Percentiles rank a stretch among this genome's conserved stretches.
phyloP scores from a whole-genome alignment of 495 filamentous ascomycete genomes.

The Tuber calosporum region DNA sequence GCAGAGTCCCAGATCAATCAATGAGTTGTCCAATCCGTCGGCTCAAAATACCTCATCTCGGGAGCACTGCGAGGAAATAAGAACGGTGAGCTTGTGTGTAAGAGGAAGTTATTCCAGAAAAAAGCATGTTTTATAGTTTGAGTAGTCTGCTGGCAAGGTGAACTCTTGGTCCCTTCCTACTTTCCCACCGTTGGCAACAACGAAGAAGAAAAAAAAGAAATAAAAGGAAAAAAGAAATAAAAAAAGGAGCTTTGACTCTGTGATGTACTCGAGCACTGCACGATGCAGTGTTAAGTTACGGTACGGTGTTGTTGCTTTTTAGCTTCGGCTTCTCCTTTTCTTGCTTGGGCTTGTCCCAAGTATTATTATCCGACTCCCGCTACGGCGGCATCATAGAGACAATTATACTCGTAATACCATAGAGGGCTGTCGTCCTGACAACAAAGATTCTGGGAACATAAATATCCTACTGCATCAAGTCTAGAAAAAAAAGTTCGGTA shows the following conservation, averaged over 20 bases:
- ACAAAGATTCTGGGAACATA: background rate
- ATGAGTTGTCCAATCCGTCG: background rate
- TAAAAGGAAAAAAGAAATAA: too few relatives aligned
- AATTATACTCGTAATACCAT: too few relatives aligned
- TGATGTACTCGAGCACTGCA: too few relatives aligned
- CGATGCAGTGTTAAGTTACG: background rate
- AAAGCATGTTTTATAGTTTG: background rate
- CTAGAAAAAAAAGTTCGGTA: background rate
- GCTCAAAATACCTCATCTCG: background rate
- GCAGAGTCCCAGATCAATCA: background rate
- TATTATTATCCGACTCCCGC: background rate
- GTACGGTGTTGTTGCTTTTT: background rate
- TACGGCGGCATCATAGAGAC: background rate
- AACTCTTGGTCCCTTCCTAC: background rate
- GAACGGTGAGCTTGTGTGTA: background rate
- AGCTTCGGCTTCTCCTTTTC: background rate
- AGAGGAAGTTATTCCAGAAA: background rate
- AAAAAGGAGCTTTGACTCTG: background rate
- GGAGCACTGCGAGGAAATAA: background rate
- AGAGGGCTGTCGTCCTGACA: background rate
- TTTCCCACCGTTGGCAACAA: background rate
- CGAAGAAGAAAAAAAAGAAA: background rate
- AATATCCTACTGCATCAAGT: background rate
- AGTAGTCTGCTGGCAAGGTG: background rate
- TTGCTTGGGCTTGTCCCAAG: background rate